These are phyloP conservation scores for Neurospora sp. DNA, from an alignment of 495 filamentous ascomycete species.

Conservation along the genomic window DNA sequence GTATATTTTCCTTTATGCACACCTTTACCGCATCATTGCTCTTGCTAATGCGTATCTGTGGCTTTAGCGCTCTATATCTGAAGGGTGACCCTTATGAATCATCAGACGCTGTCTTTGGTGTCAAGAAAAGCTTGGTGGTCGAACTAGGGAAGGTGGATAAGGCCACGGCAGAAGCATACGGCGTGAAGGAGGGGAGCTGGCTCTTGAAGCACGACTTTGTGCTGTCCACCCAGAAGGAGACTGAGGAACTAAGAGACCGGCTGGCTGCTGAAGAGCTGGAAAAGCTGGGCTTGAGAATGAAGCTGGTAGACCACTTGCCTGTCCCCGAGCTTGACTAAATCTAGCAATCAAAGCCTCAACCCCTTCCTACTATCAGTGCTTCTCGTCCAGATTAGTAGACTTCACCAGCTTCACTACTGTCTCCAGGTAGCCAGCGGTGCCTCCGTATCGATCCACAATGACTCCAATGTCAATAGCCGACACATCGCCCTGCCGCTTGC, in stretches of 20 bases:
- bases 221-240: constrained; percentile 56
- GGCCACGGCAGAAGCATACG: constrained; percentile 48
- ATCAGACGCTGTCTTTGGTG: constrained; percentile 87
- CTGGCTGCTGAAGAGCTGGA: constrained; percentile 65
- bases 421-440: constrained; percentile 44
- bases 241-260: constrained; percentile 54
- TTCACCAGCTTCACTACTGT: constrained; percentile 43
- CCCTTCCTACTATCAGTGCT: background rate
- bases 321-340: constrained; percentile 47
- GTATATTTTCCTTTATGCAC: constrained; percentile 18
- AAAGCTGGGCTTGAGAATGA: constrained; percentile 61
- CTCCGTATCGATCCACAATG: constrained; percentile 41
- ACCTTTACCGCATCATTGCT: background rate
- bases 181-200: constrained; percentile 58
- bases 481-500: constrained; percentile 19
- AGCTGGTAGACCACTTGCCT: constrained; percentile 73
- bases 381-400: background rate
- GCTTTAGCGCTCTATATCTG: constrained; percentile 62
- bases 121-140: constrained; percentile 74
- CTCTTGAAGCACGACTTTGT: constrained; percentile 73
- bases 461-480: constrained; percentile 22
- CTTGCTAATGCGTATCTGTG: background rate
- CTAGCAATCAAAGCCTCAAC: background rate
- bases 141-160: constrained; percentile 57
- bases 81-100: constrained; percentile 81